A percentile compares a stretch with the other conserved stretches of the same genome.
phyloP scores from a whole-genome alignment of 202 grass and related monocot genomes.

The Bolboschoenoplectus hybrid region DNA sequence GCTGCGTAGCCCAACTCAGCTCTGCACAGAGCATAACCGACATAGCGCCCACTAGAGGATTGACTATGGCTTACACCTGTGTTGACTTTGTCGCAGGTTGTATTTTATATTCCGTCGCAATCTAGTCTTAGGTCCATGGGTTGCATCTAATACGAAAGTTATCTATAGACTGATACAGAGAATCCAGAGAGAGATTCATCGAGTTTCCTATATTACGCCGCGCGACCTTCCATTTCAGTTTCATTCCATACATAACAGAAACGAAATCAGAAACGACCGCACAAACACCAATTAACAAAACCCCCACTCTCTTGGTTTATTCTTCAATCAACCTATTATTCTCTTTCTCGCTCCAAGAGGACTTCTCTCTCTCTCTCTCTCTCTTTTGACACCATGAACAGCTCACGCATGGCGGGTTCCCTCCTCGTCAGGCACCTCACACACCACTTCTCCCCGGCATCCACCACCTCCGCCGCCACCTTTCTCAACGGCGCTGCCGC shows the following conservation, averaged over 20 bases:
- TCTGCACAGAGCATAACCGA: neutral
- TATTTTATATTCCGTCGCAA: neutral
- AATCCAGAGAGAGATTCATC: neutral
- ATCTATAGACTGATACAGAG: neutral
- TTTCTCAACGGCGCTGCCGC: constrained; percentile 30
- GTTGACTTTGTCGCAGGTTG: constrained; percentile 9
- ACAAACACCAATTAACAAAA: neutral
- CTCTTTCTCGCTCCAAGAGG: neutral
- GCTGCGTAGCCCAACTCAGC: neutral
- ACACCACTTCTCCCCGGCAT: constrained; percentile 30
- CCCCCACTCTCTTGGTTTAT: neutral
- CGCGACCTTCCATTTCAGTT: neutral
- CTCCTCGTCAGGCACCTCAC: constrained; percentile 54
- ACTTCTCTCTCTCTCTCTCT: neutral
- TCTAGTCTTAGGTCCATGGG: neutral
- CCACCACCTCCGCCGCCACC: neutral
- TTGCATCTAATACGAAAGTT: neutral
- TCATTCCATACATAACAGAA: constrained; percentile 23
- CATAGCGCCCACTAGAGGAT: neutral
- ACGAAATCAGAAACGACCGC: neutral
- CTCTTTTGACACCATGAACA: constrained; percentile 35
- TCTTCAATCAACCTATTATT: neutral
- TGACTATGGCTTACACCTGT: neutral
- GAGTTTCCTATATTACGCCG: constrained; percentile 13
- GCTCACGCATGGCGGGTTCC: constrained; percentile 53